These are phyloP conservation scores for Nothophoma quercina DNA, from an alignment of 2,329 filamentous ascomycete genomes.

Conservation along the genomic window DNA sequence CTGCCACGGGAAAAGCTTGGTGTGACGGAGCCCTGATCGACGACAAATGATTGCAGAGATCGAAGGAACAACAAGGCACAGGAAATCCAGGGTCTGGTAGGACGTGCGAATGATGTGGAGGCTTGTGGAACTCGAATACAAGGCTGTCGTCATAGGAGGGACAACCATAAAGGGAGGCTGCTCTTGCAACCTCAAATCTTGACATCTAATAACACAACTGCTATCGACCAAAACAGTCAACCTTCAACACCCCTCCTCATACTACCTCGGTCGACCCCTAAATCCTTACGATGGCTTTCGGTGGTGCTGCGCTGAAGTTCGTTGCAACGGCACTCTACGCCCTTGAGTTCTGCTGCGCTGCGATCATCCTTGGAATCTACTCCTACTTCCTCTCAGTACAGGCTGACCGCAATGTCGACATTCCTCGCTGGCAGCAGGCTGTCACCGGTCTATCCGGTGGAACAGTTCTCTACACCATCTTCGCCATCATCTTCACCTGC, in stretches of 20 bases:
- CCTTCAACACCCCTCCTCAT: not conserved
- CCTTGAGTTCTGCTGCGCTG: conserved; percentile 75
- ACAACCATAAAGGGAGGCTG: conserved; percentile 10
- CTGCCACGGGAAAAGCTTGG: conserved; percentile 13
- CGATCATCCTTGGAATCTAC: conserved; percentile 76
- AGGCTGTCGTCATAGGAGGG: conserved; percentile 18
- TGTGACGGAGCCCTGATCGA: conserved; percentile 17
- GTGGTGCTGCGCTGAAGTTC: conserved; percentile 71
- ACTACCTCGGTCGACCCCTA: not conserved
- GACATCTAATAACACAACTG: not conserved
- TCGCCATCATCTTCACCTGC: conserved; percentile 78
- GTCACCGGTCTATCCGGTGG: conserved; percentile 76
- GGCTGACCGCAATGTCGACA: conserved; percentile 67
- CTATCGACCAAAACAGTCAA: not conserved
- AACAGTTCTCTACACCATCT: conserved; percentile 75
- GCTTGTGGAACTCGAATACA: conserved; percentile 15
- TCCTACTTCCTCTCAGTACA: conserved; percentile 84
- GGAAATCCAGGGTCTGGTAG: conserved; percentile 7
- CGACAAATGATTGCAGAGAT: conserved; percentile 6
- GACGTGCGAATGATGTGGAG: conserved; percentile 14
- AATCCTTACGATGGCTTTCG: conserved; percentile 61
- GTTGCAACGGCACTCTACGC: conserved; percentile 75
- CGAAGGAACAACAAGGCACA: conserved; percentile 15
- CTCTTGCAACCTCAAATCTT: not conserved
- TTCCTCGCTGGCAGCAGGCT: conserved; percentile 72